Percentiles rank a stretch among this genome's conserved stretches.
phyloP scores from a whole-genome alignment of 2,329 filamentous ascomycete species.

The Phialemonium atrogriseum region DNA sequence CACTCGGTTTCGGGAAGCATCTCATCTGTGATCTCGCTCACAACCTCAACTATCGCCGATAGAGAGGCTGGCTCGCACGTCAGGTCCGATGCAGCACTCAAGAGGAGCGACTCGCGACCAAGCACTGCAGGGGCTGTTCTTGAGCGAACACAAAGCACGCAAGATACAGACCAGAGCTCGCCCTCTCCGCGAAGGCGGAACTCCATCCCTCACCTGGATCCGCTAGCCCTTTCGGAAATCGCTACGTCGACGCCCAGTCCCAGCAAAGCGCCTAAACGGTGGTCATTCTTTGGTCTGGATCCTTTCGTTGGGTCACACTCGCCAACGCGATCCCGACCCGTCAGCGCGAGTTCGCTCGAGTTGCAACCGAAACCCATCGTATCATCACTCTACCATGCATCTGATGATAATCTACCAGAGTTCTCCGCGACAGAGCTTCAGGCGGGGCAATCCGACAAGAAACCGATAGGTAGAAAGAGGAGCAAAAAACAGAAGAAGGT shows the following conservation, averaged over 20 bases:
- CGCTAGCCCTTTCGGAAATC: slow-evolving; percentile 23
- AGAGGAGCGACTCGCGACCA: slow-evolving; percentile 45
- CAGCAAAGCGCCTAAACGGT: slow-evolving; percentile 45
- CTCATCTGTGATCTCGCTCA: slow-evolving; percentile 63
- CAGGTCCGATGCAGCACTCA: slow-evolving; percentile 29
- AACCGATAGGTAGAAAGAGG: slow-evolving; percentile 19
- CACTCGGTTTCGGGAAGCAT: slow-evolving; percentile 75
- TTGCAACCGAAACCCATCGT: slow-evolving; percentile 20
- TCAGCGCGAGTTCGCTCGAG: slow-evolving; percentile 38
- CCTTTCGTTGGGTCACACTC: slow-evolving; percentile 36
- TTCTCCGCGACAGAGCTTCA: slow-evolving; percentile 14
- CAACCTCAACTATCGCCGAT: slow-evolving; percentile 32
- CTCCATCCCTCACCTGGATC: slow-evolving; percentile 47
- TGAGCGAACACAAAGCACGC: slow-evolving; percentile 37
- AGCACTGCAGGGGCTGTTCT: slow-evolving; percentile 66
- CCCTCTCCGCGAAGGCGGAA: slow-evolving; percentile 43
- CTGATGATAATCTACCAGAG: slow-evolving; percentile 28
- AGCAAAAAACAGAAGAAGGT: slow-evolving; percentile 57
- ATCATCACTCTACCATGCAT: slow-evolving; percentile 20
- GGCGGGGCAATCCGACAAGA: slow-evolving; percentile 13
- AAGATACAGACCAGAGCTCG: slow-evolving; percentile 20
- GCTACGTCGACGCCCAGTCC: slow-evolving; percentile 35
- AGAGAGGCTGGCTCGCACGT: slow-evolving; percentile 28
- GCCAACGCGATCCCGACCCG: slow-evolving; percentile 37
- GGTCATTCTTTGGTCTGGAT: slow-evolving; percentile 57